Base-by-base conservation (phyloP, 2,329 filamentous ascomycete species). In the Arthroderma sp. region DNA sequence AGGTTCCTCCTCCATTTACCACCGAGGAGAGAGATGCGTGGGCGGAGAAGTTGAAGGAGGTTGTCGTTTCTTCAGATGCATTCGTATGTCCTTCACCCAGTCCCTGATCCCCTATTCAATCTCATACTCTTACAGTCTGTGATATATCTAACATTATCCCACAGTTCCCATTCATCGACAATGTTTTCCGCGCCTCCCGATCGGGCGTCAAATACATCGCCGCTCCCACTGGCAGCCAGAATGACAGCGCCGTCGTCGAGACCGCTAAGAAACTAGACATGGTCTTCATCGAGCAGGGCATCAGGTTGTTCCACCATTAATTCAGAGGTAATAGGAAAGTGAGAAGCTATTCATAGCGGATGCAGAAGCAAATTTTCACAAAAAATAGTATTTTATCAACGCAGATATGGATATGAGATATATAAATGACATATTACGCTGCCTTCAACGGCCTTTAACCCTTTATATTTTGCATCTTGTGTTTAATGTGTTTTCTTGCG, bases 161-260 rank as follows among this genome's bases (percentile, higher is more conserved):
- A 5, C 48, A 86, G 84, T 98, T 98, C 78, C 91, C 91, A 54
- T 98, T 98, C 69, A 86, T 86, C 59, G 91, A 98, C 73, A 98
- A 98, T 58, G 83, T 98, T 53, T 95, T 93, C 78, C 80, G 91
- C 54, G 85, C 87, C 42, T 80, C 78, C 50, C 77, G 86, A 57
- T 94, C 86, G 22, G 91, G 91, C 41, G 87, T 79, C 60, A 96
- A 94, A 72, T 98, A 94, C 71, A 86, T 96, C 58, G 89, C 91
- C 44, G 89, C 89, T 34, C 91, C 91, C 6, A 83, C 78, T 42
- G 91, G 91, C 47, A 94, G 66, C 54, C 67, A 70, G 56, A 70
- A 70, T 48, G 67, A 70, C 47, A 56, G 57, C 6, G 59, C 67
- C 22, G 67, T 70, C 42, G 68, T 94, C 56, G 82, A 86, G 62